Base-by-base conservation (phyloP, 2,329 filamentous ascomycete species). In the Paecilomyces fulvus region DNA sequence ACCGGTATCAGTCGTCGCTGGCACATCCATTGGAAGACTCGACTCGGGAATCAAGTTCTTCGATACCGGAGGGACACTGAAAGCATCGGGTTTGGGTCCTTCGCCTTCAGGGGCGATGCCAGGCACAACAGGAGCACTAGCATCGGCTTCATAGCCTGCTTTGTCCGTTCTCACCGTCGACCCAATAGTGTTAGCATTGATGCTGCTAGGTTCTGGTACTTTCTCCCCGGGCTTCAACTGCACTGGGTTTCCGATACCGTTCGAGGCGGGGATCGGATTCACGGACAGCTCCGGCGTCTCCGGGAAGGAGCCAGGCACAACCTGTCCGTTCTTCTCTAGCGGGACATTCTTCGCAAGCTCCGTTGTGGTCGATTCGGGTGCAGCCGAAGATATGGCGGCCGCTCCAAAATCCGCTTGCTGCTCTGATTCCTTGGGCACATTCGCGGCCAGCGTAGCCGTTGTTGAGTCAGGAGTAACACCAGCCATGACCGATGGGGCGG, bases 81-180 rank as follows among this genome's bases (percentile, higher is more conserved):
- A 75, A 62, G 64, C 63, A 75, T 71, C 54, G 77, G 65, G 21
- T 63, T 67, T 28, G 63, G 61, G 66, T 70, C 61, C 56, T 71
- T 72, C 53, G 21, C 71, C 68, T 48, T 76, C 72, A 49, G 74
- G 77, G n/a, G 76, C 67, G 50, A 72, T 72, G 23, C 77, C 74
- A n/a, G 79, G 71, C 28, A 75, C 72, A 11, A 80, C 67, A 31
- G 71, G 65, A 33, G 71, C 61, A 65, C 75, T 77, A 56, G 85
- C 81, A 61, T 86, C 85, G 72, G 89, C 89, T 71, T 95, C 87
- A 73, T 96, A 97, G 1, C 90, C 92, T 63, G 85, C 89, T 71
- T 90, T 82, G 70, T 96, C 92, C 20, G 89, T 82, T 66, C 76
- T 79, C 33, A 78, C 79, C 25, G 78, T 82, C 61, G 81, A 83